Evolutionary conservation across 2,329 filamentous ascomycete species (phyloP).

Genomic region (Diaporthe humulicola): DNA sequence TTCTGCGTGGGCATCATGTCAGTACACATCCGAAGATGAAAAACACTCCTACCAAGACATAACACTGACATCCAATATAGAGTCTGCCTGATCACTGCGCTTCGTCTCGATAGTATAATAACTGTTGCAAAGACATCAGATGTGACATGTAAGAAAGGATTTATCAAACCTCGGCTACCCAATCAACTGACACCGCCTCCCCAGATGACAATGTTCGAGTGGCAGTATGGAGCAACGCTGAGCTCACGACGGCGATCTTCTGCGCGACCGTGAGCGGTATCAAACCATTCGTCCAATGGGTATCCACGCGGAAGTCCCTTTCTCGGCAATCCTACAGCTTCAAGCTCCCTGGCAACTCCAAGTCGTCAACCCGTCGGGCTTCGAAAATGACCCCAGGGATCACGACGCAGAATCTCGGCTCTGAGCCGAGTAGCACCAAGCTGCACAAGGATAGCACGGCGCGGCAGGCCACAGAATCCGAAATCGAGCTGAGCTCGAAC

Average conservation of each 20-base stretch:
- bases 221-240: conserved; percentile 14
- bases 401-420: neutral
- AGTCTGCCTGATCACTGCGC: neutral
- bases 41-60: neutral
- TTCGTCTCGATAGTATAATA: neutral
- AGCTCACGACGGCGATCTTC: conserved; percentile 4
- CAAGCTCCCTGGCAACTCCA: neutral
- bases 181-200: neutral
- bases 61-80: neutral
- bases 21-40: neutral
- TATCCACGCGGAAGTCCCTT: neutral
- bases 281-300: conserved; percentile 16
- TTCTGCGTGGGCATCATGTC: conserved; percentile 16
- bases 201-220: neutral
- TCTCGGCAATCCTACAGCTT: conserved; percentile 1
- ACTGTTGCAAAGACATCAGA: neutral
- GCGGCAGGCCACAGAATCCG: neutral
- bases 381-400: neutral
- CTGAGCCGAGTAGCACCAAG: neutral
- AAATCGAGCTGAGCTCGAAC: neutral
- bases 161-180: neutral
- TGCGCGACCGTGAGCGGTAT: conserved; percentile 16
- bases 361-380: neutral
- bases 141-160: neutral
- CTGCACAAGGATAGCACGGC: neutral